Evolutionary conservation across 129 eudicot genomes (phyloP).

Genomic region (Flaveria ramosissima): DNA sequence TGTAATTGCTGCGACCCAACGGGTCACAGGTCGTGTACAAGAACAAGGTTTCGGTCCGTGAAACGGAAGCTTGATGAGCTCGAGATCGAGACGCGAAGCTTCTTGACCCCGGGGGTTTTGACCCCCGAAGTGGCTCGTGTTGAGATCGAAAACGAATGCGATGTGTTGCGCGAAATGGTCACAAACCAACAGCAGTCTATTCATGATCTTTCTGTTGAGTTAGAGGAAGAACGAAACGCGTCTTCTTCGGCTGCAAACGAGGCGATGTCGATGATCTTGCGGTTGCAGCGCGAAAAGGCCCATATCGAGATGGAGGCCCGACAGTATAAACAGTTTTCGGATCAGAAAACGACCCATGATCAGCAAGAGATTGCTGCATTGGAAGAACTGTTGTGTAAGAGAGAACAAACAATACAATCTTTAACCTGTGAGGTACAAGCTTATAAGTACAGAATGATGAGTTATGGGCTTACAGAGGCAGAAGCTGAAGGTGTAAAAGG

Average conservation of each 20-base stretch:
- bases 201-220: constrained; percentile 51
- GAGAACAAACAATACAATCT: constrained; percentile 68
- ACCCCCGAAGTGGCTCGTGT: constrained; percentile 61
- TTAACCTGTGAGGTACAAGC: constrained; percentile 74
- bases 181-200: constrained; percentile 62
- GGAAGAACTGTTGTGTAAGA: constrained; percentile 76
- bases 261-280: constrained; percentile 89
- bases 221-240: constrained; percentile 84
- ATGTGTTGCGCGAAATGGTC: constrained; percentile 65
- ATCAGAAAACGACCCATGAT: constrained; percentile 77
- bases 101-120: constrained; percentile 45
- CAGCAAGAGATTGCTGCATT: constrained; percentile 56
- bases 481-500: constrained; percentile 65
- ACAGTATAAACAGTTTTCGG: constrained; percentile 75
- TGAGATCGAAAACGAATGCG: constrained; percentile 64
- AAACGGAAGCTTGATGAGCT: constrained; percentile 64
- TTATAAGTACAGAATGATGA: constrained; percentile 80
- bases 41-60: constrained; percentile 60
- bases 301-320: constrained; percentile 77
- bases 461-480: constrained; percentile 71
- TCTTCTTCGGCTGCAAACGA: constrained; percentile 84
- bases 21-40: constrained; percentile 39
- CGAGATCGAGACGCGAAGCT: constrained; percentile 35
- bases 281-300: constrained; percentile 85
- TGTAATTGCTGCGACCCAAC: constrained; percentile 39